Evolutionary conservation across 78 protist species (phyloP), one percentile per base, ranked within the genome.

Genomic region (Emiliania huxleyi): DNA sequence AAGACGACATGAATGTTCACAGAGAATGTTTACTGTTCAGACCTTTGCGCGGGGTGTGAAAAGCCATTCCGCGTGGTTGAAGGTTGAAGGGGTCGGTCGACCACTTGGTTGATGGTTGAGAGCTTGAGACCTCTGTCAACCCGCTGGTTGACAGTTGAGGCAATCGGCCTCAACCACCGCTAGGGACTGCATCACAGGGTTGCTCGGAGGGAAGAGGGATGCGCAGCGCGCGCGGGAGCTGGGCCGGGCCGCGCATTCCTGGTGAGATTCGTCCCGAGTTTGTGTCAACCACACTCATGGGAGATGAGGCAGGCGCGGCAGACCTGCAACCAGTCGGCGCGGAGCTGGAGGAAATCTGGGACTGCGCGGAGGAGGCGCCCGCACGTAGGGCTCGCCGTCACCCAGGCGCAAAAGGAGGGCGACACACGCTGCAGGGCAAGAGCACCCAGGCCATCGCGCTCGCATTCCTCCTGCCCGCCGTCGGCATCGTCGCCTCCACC

Each of bases 331-430:
- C 94, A 94, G 95, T 96, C 8, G 97, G 91, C n/a, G 88, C 35
- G 48, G 94, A 95, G 55, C 96, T 96, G 19, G 97, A 96, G 91
- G 92, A 95, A 92, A 96, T 96, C 37, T 96, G 97, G 3, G 97
- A 96, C 92, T 94, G 95, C 77, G 97, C 95, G 40, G 97, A n/a
- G n/a, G n/a, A n/a, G n/a, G n/a, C n/a, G n/a, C n/a, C n/a, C n/a
- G n/a, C n/a, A 96, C 38, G 97, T 95, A 93, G 90, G n/a, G 4
- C 38, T 49, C 38, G 89, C 90, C 56, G 73, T n/a, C 56, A 91
- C 26, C 69, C 43, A 88, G 55, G 62, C 38, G 6, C 43, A 46
- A 2, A 35, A 19, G 40, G 69, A 37, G 52, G 33, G 92, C 33
- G 94, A n/a, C n/a, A 92, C 40, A 26, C 69, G 45, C n/a, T 49